These are phyloP conservation scores for Quercus agrifolia DNA, from an alignment of 306 rosid species.

Conservation along the genomic window DNA sequence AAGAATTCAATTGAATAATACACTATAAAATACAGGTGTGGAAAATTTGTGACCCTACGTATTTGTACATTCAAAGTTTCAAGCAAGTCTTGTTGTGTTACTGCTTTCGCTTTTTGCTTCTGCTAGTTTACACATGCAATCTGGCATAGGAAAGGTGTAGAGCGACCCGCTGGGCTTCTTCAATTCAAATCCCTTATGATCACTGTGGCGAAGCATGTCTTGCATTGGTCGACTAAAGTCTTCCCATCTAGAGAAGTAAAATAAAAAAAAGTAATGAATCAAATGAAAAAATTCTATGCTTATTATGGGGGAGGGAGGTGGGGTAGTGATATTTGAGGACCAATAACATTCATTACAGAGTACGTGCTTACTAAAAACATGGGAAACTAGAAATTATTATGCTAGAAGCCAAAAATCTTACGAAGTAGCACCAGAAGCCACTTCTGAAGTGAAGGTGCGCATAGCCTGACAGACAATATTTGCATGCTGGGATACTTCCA, in stretches of 20 bases:
- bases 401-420: not conserved
- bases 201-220: conserved; percentile 82
- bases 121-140: conserved; percentile 81
- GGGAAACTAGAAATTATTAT: not conserved
- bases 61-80: conserved; percentile 18
- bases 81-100: conserved; percentile 13
- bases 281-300: not conserved
- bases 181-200: conserved; percentile 71
- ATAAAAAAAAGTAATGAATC: not conserved
- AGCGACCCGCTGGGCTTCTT: conserved; percentile 71
- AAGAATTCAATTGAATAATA: conserved; percentile 24
- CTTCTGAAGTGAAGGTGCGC: not conserved
- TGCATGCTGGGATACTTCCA: not conserved
- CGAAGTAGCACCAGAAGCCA: not conserved
- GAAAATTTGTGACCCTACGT: conserved; percentile 26
- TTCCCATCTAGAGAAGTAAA: conserved; percentile 56
- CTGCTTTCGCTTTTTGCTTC: conserved; percentile 35
- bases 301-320: not conserved
- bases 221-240: conserved; percentile 62
- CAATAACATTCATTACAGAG: not conserved
- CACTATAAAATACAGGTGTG: conserved; percentile 41
- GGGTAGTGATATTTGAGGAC: not conserved
- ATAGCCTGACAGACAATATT: not conserved
- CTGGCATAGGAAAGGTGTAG: conserved; percentile 93
- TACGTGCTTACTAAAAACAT: not conserved